phyloP scores from a whole-genome alignment of 257 asterid genomes.

The Lithospermum erythrorhizon region DNA sequence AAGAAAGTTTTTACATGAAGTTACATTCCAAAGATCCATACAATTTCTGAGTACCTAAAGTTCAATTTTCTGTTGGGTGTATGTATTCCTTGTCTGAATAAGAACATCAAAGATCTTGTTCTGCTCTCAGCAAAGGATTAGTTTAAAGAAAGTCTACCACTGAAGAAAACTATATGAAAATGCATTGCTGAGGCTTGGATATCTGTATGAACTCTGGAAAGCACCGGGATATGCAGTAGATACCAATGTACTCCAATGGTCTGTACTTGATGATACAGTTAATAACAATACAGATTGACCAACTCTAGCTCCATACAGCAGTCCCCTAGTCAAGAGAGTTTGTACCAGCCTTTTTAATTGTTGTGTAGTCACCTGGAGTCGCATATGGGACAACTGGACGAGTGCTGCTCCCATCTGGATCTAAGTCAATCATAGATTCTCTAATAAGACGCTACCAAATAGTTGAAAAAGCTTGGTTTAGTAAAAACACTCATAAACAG shows the following conservation, averaged over 20 bases:
- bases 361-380: not conserved
- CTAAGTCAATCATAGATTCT: not conserved
- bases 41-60: no score
- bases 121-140: no score
- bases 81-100: no score
- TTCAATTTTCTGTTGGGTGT: no score
- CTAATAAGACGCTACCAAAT: not conserved
- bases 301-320: not conserved
- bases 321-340: not conserved
- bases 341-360: not conserved
- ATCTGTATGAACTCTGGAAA: not conserved
- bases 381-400: not conserved
- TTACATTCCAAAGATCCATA: no score
- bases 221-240: not conserved
- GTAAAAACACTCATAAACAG: not conserved
- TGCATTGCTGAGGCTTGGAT: not conserved
- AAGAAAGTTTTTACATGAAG: no score
- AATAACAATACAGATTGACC: not conserved
- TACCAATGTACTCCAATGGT: not conserved
- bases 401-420: not conserved
- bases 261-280: not conserved
- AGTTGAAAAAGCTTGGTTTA: not conserved
- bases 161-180: not conserved
- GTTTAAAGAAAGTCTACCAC: no score
- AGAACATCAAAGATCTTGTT: no score